Evolutionary conservation across 352 stramenopile genomes (phyloP), one percentile per base, ranked within the genome.

Genomic region (Elongisporangium undulatum): DNA sequence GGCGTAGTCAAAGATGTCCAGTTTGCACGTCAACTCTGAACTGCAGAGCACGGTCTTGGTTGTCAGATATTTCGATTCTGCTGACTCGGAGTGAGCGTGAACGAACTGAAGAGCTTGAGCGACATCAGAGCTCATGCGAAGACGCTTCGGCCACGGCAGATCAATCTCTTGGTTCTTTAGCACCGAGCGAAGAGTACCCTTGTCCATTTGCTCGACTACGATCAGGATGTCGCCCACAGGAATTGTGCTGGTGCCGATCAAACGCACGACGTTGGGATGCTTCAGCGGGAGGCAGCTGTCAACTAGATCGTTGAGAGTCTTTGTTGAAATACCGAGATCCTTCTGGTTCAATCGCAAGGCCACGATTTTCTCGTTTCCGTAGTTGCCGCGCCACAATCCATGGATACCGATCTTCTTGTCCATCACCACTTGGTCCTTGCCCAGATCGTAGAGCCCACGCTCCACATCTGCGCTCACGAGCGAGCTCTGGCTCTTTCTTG

Each of bases 201-300:
- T 84, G n/a, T 71, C 53, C 79, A 95, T 92, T 59, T 82, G 80
- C 57, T 93, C 85, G 52, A 85, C 80, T 2, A 90, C 80, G 38
- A 94, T 71, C 38, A 89, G 70, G 3, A 87, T 65, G 21, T 91
- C 77, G 48, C 85, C 78, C n/a, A 75, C 59, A 24, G 75, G 67
- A 3, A 68, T 85, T 56, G 76, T 75, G 53, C 72, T 83, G 29
- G 77, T 72, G 1, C 85, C 85, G 52, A 92, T 26, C 52, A 93
- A 91, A 19, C 72, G 60, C 50, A 89, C 73, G 15, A 95, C 69
- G 62, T 92, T 86, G 22, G 68, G 63, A 59, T 95, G 85, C 4
- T 74, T 77, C 50, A 95, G 66, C 24, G 77, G 75, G 38, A 73
- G 64, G 58, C 84, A 89, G 19, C 72, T 89, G 26, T 72, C 52